Evolutionary conservation across 2,329 filamentous ascomycete genomes (phyloP).

Genomic region (Penicillium griseofulvum): DNA sequence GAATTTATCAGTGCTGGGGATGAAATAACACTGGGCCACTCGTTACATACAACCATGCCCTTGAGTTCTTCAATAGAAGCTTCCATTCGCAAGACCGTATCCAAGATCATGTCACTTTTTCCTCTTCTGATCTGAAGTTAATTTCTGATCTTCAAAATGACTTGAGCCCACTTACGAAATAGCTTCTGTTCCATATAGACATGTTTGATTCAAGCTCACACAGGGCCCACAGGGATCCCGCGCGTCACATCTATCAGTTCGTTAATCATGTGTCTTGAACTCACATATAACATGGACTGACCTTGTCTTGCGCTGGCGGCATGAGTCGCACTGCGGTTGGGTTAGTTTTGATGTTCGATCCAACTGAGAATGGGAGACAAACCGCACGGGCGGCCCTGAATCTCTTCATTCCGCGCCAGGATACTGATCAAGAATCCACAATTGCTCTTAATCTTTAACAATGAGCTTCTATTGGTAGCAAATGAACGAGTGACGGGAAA

Average conservation of each 20-base stretch:
- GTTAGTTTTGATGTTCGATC: background rate
- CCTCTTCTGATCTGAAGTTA: background rate
- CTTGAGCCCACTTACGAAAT: background rate
- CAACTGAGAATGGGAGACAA: background rate
- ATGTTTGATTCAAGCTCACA: slow-evolving; percentile 1
- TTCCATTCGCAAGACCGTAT: slow-evolving; percentile 7
- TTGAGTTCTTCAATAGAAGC: slow-evolving; percentile 8
- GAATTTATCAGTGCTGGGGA: background rate
- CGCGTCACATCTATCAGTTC: slow-evolving; percentile 3
- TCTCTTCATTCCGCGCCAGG: slow-evolving; percentile 4
- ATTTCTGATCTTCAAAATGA: background rate
- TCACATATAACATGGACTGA: background rate
- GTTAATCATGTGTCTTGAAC: background rate
- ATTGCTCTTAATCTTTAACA: background rate
- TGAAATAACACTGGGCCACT: background rate
- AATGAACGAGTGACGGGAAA: too few species aligned
- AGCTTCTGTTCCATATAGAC: slow-evolving; percentile 8
- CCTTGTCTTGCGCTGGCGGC: slow-evolving; percentile 11
- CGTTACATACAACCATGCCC: slow-evolving; percentile 5
- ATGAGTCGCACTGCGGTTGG: slow-evolving; percentile 5
- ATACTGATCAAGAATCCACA: background rate
- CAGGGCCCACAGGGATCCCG: slow-evolving; percentile 8
- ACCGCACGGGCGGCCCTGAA: slow-evolving; percentile 10
- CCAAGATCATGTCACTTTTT: slow-evolving; percentile 10
- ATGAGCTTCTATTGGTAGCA: background rate